phyloP scores from a whole-genome alignment of 257 asterid species.

The Fraxinus quadrangulata region DNA sequence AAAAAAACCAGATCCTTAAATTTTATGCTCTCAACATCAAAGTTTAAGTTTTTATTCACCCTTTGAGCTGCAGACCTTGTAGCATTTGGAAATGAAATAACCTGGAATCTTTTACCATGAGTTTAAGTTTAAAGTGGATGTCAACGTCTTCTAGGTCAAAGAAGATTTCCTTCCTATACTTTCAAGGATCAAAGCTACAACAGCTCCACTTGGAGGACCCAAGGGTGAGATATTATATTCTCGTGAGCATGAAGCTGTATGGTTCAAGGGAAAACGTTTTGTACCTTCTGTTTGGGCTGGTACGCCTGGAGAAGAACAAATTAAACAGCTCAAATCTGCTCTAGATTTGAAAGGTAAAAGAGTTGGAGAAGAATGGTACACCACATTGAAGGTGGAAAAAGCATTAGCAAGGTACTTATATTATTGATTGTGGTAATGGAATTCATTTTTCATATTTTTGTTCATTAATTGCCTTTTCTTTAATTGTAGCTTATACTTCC shows the following conservation, averaged over 20 bases:
- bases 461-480: conserved; percentile 14
- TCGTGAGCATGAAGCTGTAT: conserved; percentile 88
- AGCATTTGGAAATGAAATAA: too few relatives aligned
- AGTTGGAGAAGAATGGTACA: conserved; percentile 98
- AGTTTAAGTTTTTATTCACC: neutral
- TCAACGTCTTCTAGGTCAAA: conserved; percentile 46
- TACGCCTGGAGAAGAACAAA: conserved; percentile 86
- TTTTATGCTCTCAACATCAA: neutral
- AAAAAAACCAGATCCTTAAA: neutral
- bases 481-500: neutral
- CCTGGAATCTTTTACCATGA: neutral
- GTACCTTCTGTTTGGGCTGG: conserved; percentile 71
- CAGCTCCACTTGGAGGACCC: conserved; percentile 84
- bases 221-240: conserved; percentile 88
- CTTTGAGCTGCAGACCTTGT: neutral
- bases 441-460: conserved; percentile 1
- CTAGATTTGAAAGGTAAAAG: conserved; percentile 88
- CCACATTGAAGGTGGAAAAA: conserved; percentile 75
- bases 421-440: conserved; percentile 9
- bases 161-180: conserved; percentile 85
- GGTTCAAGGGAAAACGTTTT: conserved; percentile 96
- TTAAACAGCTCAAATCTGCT: conserved; percentile 80
- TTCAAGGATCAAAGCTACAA: conserved; percentile 74
- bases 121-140: conserved; percentile 29
- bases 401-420: conserved; percentile 65